Percentiles rank a stretch among this genome's conserved stretches.
These are phyloP conservation scores for Lotus japonicus DNA, from an alignment of 306 rosid species.

Conservation along the genomic window DNA sequence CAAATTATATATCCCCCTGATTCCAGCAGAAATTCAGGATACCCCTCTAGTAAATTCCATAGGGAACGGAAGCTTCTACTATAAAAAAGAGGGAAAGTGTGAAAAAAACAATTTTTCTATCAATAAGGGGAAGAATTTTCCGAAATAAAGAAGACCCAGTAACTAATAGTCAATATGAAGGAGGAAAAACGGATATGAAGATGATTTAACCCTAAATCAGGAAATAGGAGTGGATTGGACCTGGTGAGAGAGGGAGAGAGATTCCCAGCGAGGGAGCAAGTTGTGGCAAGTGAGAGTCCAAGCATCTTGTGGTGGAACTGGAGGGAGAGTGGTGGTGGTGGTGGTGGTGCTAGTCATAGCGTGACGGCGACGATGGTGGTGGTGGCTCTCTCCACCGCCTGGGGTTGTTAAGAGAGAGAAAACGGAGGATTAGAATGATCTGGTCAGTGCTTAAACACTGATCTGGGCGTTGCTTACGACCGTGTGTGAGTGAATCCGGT, in stretches of 20 bases:
- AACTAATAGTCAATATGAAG: background rate
- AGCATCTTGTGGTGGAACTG: conserved; percentile 26
- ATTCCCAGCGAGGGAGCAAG: conserved; percentile 23
- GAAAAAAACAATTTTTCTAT: background rate
- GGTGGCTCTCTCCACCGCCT: conserved; percentile 7
- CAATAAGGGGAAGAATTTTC: background rate
- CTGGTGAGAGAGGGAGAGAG: conserved; percentile 28
- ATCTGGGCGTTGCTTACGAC: background rate
- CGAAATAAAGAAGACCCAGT: background rate
- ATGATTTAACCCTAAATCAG: conserved; percentile 8
- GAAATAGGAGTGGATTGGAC: background rate
- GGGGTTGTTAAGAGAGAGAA: background rate
- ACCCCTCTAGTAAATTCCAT: background rate
- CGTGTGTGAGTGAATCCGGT: too few species aligned
- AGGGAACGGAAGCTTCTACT: background rate
- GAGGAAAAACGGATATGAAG: background rate
- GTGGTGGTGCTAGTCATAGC: background rate
- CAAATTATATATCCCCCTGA: background rate
- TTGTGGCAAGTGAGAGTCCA: conserved; percentile 29
- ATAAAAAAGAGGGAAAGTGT: background rate
- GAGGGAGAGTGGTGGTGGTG: background rate
- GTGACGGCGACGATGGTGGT: background rate
- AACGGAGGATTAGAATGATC: conserved; percentile 9
- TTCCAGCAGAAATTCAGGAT: background rate
- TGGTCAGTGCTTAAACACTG: conserved; percentile 8